Base-by-base conservation (phyloP, 192 early-diverging fungal species). In the Gorgonomyces haynaldii region DNA sequence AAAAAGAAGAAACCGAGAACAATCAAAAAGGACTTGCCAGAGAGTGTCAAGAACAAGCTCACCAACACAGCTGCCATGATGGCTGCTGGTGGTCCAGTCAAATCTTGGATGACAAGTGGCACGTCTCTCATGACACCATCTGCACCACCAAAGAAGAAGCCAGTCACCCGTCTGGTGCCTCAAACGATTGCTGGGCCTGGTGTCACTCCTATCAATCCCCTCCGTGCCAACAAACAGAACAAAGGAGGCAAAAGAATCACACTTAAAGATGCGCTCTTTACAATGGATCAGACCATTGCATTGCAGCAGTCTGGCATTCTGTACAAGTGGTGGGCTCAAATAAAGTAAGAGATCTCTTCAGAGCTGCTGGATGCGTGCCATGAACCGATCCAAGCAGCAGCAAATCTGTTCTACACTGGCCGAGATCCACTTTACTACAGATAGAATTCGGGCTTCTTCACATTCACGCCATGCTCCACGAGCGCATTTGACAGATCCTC, bases 401-500 rank as follows among this genome's bases (percentile, higher is more conserved):
- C n/a, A n/a, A n/a, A n/a, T n/a, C n/a, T n/a, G n/a, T n/a, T n/a
- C n/a, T n/a, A n/a, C n/a, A n/a, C n/a, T n/a, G n/a, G n/a, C n/a
- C n/a, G n/a, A n/a, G n/a, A n/a, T n/a, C n/a, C n/a, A 25, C 27
- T 60, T 47, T 36, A 31, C 71, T 57, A 89, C 20, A 79, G 62
- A 63, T 70, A 95, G 65, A 90, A 94, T 15, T 98, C 91, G 5
- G 91, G 95, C 48, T 96, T 98, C 56, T 86, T 89, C 42, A 93
- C 75, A 49, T 91, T 93, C 44, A 98, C 81, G 28, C 95, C 95
- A 45, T 96, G 89, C 56, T 94, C 91, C 0, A 78, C 69, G 27
- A 96, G 60, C 3, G 91, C 95, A 13, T 82, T 78, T 4, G 86
- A 75, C 37, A 98, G 67, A 58, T 96, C 95, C 28, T 98, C 91